Evolutionary conservation across 306 rosid species (phyloP).

Genomic region (Carpinus viminea): DNA sequence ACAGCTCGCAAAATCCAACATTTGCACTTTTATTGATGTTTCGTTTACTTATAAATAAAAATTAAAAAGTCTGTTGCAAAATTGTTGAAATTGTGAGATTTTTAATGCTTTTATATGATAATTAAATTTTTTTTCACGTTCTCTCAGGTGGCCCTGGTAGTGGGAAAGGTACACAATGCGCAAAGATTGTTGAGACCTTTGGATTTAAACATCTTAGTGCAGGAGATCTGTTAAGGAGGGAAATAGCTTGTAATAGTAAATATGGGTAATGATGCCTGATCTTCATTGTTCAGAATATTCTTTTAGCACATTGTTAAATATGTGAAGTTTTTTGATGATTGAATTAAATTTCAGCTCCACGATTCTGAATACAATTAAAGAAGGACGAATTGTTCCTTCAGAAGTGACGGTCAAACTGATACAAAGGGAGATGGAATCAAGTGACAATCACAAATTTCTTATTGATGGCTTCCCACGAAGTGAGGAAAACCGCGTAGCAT

Average conservation of each 20-base stretch:
- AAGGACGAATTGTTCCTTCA: slow-evolving; percentile 93
- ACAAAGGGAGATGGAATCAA: slow-evolving; percentile 73
- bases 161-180: slow-evolving; percentile 96
- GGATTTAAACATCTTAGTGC: slow-evolving; percentile 95
- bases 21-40: too few species aligned
- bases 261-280: slow-evolving; percentile 58
- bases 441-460: slow-evolving; percentile 63
- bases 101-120: slow-evolving; percentile 19
- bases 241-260: slow-evolving; percentile 61
- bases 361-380: slow-evolving; percentile 71
- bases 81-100: slow-evolving; percentile 1
- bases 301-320: not conserved
- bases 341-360: slow-evolving; percentile 55
- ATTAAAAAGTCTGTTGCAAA: not conserved
- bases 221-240: slow-evolving; percentile 91
- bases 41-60: too few species aligned
- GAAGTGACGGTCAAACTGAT: slow-evolving; percentile 75
- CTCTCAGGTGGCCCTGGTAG: slow-evolving; percentile 92
- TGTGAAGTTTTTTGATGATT: slow-evolving; percentile 24
- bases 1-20: too few species aligned
- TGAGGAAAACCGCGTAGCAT: slow-evolving; percentile 85
- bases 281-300: slow-evolving; percentile 24
- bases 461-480: slow-evolving; percentile 94
- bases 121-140: slow-evolving; percentile 10
- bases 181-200: slow-evolving; percentile 71